A percentile compares a stretch with the other conserved stretches of the same genome.
Evolutionary conservation across 331 rosid species (phyloP).

Genomic region (Phaseolus coccineus): DNA sequence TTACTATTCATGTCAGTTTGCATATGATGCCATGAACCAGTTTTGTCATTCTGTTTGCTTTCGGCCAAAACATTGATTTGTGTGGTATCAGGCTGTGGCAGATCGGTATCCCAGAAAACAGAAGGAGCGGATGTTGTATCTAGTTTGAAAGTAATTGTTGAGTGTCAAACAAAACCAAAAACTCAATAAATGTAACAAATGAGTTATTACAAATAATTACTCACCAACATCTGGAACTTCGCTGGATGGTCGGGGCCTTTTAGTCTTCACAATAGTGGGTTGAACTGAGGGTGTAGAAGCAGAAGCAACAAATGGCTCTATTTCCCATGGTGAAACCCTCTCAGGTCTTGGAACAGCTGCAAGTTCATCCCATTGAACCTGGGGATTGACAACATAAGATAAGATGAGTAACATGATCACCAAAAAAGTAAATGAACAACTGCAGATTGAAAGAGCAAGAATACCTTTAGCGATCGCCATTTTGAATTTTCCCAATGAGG

Average conservation of each 20-base stretch:
- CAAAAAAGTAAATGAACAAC: not conserved
- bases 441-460: conserved; percentile 26
- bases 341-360: conserved; percentile 79
- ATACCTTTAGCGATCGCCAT: conserved; percentile 92
- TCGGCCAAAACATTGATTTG: conserved; percentile 56
- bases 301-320: conserved; percentile 76
- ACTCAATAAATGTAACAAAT: conserved; percentile 9
- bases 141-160: conserved; percentile 36
- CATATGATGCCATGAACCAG: conserved; percentile 57
- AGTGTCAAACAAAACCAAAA: conserved; percentile 26
- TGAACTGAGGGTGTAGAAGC: conserved; percentile 54
- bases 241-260: conserved; percentile 71
- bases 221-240: conserved; percentile 63
- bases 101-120: conserved; percentile 63
- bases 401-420: conserved; percentile 20
- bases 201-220: conserved; percentile 25
- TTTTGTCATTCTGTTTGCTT: conserved; percentile 58
- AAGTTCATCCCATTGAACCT: conserved; percentile 95
- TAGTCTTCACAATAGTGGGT: conserved; percentile 58
- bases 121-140: conserved; percentile 63
- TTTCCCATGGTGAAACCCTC: conserved; percentile 94
- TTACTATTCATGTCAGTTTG: conserved; percentile 63
- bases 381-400: conserved; percentile 34
- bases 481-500: conserved; percentile 71
- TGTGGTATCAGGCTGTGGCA: conserved; percentile 56